These are phyloP conservation scores for Tremella fuciformis DNA, from an alignment of 768 basidiomycete genomes.

Conservation along the genomic window DNA sequence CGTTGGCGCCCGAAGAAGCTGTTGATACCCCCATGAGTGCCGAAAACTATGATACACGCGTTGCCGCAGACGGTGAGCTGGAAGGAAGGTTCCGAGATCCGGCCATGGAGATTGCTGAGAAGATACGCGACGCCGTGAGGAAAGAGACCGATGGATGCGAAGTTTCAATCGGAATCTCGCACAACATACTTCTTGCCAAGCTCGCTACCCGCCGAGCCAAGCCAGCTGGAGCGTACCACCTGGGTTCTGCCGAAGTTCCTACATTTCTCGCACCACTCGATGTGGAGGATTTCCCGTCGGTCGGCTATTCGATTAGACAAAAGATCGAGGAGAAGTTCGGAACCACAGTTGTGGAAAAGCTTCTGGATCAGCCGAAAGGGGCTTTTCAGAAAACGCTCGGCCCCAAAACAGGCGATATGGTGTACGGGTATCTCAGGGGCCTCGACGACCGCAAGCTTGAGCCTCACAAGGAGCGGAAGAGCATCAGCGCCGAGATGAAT, in stretches of 20 bases:
- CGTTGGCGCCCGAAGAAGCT: slow-evolving; percentile 38
- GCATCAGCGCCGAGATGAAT: slow-evolving; percentile 91
- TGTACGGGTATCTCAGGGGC: slow-evolving; percentile 80
- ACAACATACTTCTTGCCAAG: slow-evolving; percentile 88
- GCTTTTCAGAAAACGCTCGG: slow-evolving; percentile 72
- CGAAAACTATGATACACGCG: not conserved
- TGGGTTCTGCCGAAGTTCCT: slow-evolving; percentile 55
- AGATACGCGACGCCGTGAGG: slow-evolving; percentile 71
- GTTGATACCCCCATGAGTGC: slow-evolving; percentile 21
- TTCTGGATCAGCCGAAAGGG: slow-evolving; percentile 63
- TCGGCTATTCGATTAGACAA: slow-evolving; percentile 70
- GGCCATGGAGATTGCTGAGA: slow-evolving; percentile 75
- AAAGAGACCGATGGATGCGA: slow-evolving; percentile 74
- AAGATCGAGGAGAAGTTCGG: slow-evolving; percentile 81
- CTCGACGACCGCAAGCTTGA: slow-evolving; percentile 76
- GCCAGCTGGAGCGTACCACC: slow-evolving; percentile 80
- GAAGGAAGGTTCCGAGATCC: slow-evolving; percentile 55
- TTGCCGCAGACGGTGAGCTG: slow-evolving; percentile 6
- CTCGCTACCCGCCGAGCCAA: slow-evolving; percentile 88
- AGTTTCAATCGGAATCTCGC: slow-evolving; percentile 87
- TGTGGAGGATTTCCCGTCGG: slow-evolving; percentile 78
- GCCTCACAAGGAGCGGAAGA: slow-evolving; percentile 80
- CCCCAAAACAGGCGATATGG: slow-evolving; percentile 72
- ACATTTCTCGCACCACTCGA: slow-evolving; percentile 43
- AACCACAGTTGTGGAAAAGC: slow-evolving; percentile 65